phyloP scores from a whole-genome alignment of 1,284 basidiomycete species.

The Psilocybe mexicana region DNA sequence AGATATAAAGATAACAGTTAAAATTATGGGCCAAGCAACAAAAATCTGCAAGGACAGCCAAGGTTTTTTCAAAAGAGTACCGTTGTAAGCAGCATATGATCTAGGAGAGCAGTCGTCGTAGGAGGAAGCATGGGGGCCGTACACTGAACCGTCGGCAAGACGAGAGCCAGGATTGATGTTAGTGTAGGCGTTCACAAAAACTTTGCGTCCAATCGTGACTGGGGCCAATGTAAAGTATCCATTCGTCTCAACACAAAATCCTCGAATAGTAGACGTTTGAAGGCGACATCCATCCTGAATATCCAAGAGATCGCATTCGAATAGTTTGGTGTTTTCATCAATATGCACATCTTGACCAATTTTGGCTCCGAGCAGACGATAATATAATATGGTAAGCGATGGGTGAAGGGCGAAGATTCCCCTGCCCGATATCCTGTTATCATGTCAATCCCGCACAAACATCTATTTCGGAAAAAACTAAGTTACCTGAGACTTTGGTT shows the following conservation, averaged over 20 bases:
- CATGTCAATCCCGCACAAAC: not conserved
- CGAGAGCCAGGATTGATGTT: slow-evolving; percentile 41
- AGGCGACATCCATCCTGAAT: slow-evolving; percentile 43
- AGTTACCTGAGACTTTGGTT: slow-evolving; percentile 39
- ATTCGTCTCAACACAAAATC: slow-evolving; percentile 48
- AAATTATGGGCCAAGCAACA: slow-evolving; percentile 40
- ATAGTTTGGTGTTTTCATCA: slow-evolving; percentile 37
- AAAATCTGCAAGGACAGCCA: slow-evolving; percentile 34
- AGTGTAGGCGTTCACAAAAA: slow-evolving; percentile 45
- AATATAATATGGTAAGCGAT: slow-evolving; percentile 38
- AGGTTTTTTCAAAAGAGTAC: slow-evolving; percentile 33
- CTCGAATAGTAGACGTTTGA: slow-evolving; percentile 40
- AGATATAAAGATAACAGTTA: slow-evolving; percentile 32
- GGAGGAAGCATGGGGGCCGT: slow-evolving; percentile 46
- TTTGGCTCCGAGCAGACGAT: slow-evolving; percentile 44
- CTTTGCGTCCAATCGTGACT: slow-evolving; percentile 39
- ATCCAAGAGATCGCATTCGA: slow-evolving; percentile 44
- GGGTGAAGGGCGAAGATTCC: slow-evolving; percentile 45
- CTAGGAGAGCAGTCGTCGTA: slow-evolving; percentile 39
- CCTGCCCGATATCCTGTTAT: slow-evolving; percentile 36
- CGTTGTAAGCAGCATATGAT: slow-evolving; percentile 39
- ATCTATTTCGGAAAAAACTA: not conserved
- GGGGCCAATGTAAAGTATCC: slow-evolving; percentile 42
- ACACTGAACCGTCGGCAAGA: slow-evolving; percentile 38
- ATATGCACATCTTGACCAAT: slow-evolving; percentile 43